Evolutionary conservation across 805 yeast genomes (phyloP), one percentile per base, ranked within the genome.

Genomic region (Allodekkera sacchari): DNA sequence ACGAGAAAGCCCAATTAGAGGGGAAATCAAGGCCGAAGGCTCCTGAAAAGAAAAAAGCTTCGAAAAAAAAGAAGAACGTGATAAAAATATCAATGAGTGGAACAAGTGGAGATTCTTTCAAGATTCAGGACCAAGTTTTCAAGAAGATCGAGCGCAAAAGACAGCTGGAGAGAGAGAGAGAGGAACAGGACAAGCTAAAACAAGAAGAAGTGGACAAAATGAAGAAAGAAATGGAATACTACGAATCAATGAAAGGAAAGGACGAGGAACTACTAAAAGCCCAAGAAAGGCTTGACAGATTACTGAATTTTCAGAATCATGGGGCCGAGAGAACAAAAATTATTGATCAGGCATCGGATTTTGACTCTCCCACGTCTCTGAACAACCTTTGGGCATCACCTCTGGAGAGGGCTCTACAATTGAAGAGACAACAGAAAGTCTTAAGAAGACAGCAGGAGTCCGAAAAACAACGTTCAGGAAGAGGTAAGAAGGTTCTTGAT

Each of bases 301-400:
- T 92, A 29, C 61, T 92, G 27, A 70, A 75, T 39, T 92, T 77
- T 53, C 98, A 92, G 53, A 83, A 73, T 3, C 76, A 88, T 12
- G 83, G 94, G 6, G 83, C 88, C 1, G 94, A 85, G 52, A 67
- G 99, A 52, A 92, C 98, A 0, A 75, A 74, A 44, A 85, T 92
- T 40, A 88, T 94, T 24, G 99, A 92, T 52, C 79, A 84, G 50
- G 96, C 94, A 0, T 74, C 94, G 5, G 98, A 92, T 52, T 84
- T 72, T 51, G 94, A 83, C 30, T 55, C 78, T 34, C 61, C 68
- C 11, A 58, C 66, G 22, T 57, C 68, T 1, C 27, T 41, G 5
- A 66, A 64, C 20, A 79, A 73, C 42, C 61, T 79, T 39, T 92
- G 98, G 97, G 77, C 94, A 0, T 78, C 95, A 1, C 77, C 80